Base-by-base conservation (phyloP, 257 asterid genomes). In the Leonotis leonurus region DNA sequence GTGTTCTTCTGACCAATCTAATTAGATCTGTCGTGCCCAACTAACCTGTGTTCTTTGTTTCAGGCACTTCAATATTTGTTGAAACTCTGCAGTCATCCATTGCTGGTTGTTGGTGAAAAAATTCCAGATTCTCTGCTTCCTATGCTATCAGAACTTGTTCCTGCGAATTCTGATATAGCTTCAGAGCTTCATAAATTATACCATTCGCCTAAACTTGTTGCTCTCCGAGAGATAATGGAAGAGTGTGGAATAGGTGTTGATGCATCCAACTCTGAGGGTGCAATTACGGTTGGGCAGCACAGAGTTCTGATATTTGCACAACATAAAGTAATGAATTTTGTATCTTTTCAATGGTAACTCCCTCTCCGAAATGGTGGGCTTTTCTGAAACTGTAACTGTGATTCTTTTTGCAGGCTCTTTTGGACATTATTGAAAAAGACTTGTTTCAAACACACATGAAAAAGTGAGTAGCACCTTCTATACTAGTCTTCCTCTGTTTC, bases 231-330 rank as follows among this genome's bases (percentile, higher is more conserved):
- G 91, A 93, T 93, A 63, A 88, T 93, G 79, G 97, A 90, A 77
- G 99, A 93, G 88, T 93, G 99, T 75, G 99, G 97, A 56, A 93
- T 93, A 60, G 99, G 99, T 53, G 90, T 75, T 37, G 97, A 93
- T 49, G 73, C 95, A 29, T 85, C 96, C 56, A 78, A 78, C 69
- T 79, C 94, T 73, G 99, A 89, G 61, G 94, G 87, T 73, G 52
- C 84, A 52, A 64, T 93, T 48, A 65, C 83, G 36, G 75, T 80
- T 58, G 99, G 96, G 63, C 97, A 93, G 77, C 97, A 89, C 68
- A 81, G 99, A 60, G 94, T 93, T 64, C 81, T 93, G 75, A 93
- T 93, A 69, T 93, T 93, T 71, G 97, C 99, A n/a, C 99, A 89
- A 64, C 99, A 93, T 70, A 93, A 93, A 76, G 99, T 89, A 82